Evolutionary conservation across 2,329 filamentous ascomycete species (phyloP).

Genomic region (Chaetomium globosum): DNA sequence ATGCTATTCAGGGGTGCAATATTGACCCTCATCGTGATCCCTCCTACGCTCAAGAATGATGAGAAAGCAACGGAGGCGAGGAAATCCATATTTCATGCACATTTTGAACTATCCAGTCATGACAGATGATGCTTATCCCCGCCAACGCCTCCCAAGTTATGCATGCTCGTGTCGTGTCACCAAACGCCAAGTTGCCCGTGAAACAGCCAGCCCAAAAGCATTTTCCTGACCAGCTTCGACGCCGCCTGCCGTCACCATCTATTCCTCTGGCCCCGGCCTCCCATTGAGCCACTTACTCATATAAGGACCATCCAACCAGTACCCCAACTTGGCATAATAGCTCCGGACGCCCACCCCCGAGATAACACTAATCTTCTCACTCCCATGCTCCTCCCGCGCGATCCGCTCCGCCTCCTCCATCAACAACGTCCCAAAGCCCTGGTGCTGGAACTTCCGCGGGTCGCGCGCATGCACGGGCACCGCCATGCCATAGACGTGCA

Average conservation of each 20-base stretch:
- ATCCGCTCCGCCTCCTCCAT: slow-evolving; percentile 99
- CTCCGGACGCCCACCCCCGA: slow-evolving; percentile 95
- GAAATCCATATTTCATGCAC: background rate
- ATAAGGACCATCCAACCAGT: slow-evolving; percentile 89
- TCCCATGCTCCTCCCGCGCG: slow-evolving; percentile 90
- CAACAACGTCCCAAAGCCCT: slow-evolving; percentile 90
- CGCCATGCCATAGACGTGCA: slow-evolving; percentile 95
- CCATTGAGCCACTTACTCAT: slow-evolving; percentile 69
- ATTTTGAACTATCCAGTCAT: background rate
- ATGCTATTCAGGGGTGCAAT: background rate
- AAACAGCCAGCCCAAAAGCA: background rate
- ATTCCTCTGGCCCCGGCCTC: slow-evolving; percentile 39
- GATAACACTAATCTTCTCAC: slow-evolving; percentile 92
- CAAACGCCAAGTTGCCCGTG: background rate
- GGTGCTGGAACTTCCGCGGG: slow-evolving; percentile 96
- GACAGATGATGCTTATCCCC: background rate
- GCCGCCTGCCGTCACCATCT: background rate
- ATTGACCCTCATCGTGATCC: background rate
- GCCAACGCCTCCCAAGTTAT: background rate
- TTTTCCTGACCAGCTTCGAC: background rate
- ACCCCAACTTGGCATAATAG: slow-evolving; percentile 92
- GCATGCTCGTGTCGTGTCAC: background rate
- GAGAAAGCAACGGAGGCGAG: background rate
- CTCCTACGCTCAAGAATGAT: background rate
- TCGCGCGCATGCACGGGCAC: slow-evolving; percentile 97